A percentile compares a stretch with the other conserved stretches of the same genome.
These are phyloP conservation scores for Phytophthora idaei DNA, from an alignment of 352 stramenopile species.

Conservation along the genomic window DNA sequence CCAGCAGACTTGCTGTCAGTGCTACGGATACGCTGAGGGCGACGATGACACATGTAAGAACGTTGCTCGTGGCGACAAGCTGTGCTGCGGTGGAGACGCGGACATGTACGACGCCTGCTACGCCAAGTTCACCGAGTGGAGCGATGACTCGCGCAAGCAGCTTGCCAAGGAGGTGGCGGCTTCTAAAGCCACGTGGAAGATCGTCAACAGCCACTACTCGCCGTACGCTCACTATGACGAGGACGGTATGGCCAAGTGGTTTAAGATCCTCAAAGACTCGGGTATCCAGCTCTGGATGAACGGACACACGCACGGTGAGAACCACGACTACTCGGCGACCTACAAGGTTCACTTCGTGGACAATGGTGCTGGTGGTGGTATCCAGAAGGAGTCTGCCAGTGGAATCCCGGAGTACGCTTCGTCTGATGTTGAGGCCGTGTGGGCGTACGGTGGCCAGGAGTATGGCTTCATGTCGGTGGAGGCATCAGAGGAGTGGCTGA, in stretches of 20 bases:
- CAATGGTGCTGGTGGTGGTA: slow-evolving; percentile 76
- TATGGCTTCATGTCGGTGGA: slow-evolving; percentile 72
- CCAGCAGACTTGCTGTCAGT: slow-evolving; percentile 62
- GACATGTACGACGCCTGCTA: slow-evolving; percentile 52
- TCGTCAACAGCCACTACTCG: slow-evolving; percentile 69
- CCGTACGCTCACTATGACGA: slow-evolving; percentile 56
- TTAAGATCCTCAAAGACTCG: slow-evolving; percentile 42
- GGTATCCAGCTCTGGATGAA: slow-evolving; percentile 52
- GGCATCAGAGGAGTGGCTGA: slow-evolving; percentile 63
- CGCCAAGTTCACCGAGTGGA: slow-evolving; percentile 50
- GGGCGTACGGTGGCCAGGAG: slow-evolving; percentile 61
- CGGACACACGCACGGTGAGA: slow-evolving; percentile 70
- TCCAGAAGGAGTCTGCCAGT: slow-evolving; percentile 72
- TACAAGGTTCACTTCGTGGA: slow-evolving; percentile 74
- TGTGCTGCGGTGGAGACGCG: slow-evolving; percentile 42
- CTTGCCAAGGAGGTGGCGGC: slow-evolving; percentile 43
- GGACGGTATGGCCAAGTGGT: slow-evolving; percentile 45
- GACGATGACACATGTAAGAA: slow-evolving; percentile 51
- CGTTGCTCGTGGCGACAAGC: slow-evolving; percentile 43
- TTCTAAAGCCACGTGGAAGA: slow-evolving; percentile 67
- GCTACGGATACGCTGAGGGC: slow-evolving; percentile 55
- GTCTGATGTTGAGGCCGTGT: slow-evolving; percentile 60
- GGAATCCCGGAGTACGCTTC: slow-evolving; percentile 60
- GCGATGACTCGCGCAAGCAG: slow-evolving; percentile 51
- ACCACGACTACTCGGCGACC: slow-evolving; percentile 58